Base-by-base conservation (phyloP, 176 grass and related monocot species). In the Olyra latifolia region DNA sequence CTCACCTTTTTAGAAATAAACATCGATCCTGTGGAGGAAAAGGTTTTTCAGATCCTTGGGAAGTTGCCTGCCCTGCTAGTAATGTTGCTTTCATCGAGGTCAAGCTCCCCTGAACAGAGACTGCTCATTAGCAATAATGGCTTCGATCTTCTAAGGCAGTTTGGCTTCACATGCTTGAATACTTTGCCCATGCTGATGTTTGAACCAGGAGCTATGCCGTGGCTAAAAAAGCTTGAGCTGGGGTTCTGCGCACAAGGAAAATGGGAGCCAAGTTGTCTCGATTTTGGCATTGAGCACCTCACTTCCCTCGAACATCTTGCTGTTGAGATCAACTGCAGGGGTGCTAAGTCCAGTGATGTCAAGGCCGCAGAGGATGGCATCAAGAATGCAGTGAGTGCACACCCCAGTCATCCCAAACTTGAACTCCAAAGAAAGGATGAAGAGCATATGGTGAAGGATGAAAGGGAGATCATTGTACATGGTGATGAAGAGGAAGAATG, bases 251-350 rank as follows among this genome's bases (percentile, higher is more conserved):
- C 22, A 12, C 42, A 69, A 22, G 41, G 22, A 69, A 11, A 25
- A 44, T 44, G 2, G 6, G 41, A n/a, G 38, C 3, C 4, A 46
- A 10, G n/a, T 46, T n/a, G 40, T 69, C 46, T 69, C 27, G 17
- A 45, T 44, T 69, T 69, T 43, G 66, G 20, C 66, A 69, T 69
- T 24, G n/a, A 69, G 41, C 66, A 69, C 20, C 42, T 69, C 10
- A 10, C 41, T 25, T 25, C 38, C 66, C 66, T 69, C 3, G 46
- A 23, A 41, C n/a, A 45, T 69, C 32, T 69, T 5, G 9, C 7
- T 23, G 66, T 69, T 14, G n/a, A 46, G 22, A 44, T 69, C 7
- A 22, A 13, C 5, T 69, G 66, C 10, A 22, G 11, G 19, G 66
- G 11, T 0, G 66, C 41, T 2, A 44, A 13, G 41, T 10, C 11